A percentile compares a stretch with the other conserved stretches of the same genome.
phyloP scores from a whole-genome alignment of 2,329 filamentous ascomycete genomes.

The Xylaria digitata region DNA sequence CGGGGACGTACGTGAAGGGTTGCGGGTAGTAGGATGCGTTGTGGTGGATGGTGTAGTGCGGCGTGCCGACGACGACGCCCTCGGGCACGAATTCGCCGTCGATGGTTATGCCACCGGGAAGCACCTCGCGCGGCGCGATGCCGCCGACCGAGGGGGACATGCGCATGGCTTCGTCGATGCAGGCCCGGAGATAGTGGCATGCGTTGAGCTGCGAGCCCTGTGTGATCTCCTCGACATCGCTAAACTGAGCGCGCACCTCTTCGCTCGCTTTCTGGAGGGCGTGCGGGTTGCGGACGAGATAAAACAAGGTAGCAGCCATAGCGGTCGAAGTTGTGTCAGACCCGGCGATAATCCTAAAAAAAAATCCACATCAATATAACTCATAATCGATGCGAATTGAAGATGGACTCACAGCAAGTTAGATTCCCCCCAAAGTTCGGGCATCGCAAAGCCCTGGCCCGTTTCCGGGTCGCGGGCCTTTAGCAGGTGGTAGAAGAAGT shows the following conservation, averaged over 20 bases:
- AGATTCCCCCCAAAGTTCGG: slow-evolving; percentile 77
- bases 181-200: slow-evolving; percentile 70
- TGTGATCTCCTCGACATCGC: slow-evolving; percentile 64
- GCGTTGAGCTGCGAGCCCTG: slow-evolving; percentile 61
- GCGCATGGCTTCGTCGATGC: slow-evolving; percentile 74
- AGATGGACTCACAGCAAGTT: slow-evolving; percentile 67
- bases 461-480: slow-evolving; percentile 78
- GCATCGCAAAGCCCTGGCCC: slow-evolving; percentile 71
- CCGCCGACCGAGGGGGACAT: slow-evolving; percentile 71
- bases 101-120: slow-evolving; percentile 64
- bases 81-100: slow-evolving; percentile 66
- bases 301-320: slow-evolving; percentile 71
- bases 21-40: slow-evolving; percentile 71
- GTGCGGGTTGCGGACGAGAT: slow-evolving; percentile 65
- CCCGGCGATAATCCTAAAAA: slow-evolving; percentile 71
- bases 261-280: slow-evolving; percentile 60
- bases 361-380: background rate
- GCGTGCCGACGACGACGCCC: slow-evolving; percentile 71
- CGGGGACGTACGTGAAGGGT: slow-evolving; percentile 69
- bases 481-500: slow-evolving; percentile 81
- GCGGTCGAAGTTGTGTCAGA: slow-evolving; percentile 79
- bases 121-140: slow-evolving; percentile 69
- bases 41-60: slow-evolving; percentile 76
- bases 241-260: slow-evolving; percentile 66
- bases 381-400: background rate